Evolutionary conservation across 2,329 filamentous ascomycete species (phyloP).

Genomic region (Sarocladiaceae sp.): DNA sequence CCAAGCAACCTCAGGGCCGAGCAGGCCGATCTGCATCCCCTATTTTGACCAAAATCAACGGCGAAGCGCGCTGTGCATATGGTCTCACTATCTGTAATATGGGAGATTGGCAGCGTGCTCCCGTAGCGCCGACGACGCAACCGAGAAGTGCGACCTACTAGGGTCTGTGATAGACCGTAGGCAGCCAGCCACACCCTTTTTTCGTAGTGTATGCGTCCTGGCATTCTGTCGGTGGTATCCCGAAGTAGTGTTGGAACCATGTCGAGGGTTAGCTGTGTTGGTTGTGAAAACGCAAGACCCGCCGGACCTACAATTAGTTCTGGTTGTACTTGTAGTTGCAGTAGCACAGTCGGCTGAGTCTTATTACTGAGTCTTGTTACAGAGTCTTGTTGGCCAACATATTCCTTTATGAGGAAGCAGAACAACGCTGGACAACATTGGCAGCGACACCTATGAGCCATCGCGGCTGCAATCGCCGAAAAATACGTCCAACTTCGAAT

Average conservation of each 20-base stretch:
- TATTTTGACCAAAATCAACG: neutral
- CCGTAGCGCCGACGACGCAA: neutral
- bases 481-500: too few species aligned
- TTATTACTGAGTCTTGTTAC: too few species aligned
- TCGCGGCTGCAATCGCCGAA: too few species aligned
- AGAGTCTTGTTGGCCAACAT: too few species aligned
- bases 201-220: slow-evolving; percentile 1
- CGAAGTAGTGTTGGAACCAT: neutral
- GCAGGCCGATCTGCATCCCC: neutral
- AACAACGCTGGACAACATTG: too few species aligned
- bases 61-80: neutral
- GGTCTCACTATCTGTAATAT: neutral
- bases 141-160: neutral
- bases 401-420: too few species aligned
- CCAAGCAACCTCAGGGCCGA: neutral
- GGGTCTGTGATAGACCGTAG: neutral
- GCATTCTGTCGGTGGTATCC: neutral
- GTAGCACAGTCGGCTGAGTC: too few species aligned
- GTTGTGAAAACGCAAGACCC: too few species aligned
- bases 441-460: too few species aligned
- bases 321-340: too few species aligned
- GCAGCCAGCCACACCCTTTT: neutral
- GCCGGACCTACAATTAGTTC: too few species aligned
- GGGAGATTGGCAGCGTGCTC: neutral
- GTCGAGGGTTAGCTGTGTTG: neutral